phyloP scores from a whole-genome alignment of 2,329 filamentous ascomycete species.

The Monosporascus cannonballus region DNA sequence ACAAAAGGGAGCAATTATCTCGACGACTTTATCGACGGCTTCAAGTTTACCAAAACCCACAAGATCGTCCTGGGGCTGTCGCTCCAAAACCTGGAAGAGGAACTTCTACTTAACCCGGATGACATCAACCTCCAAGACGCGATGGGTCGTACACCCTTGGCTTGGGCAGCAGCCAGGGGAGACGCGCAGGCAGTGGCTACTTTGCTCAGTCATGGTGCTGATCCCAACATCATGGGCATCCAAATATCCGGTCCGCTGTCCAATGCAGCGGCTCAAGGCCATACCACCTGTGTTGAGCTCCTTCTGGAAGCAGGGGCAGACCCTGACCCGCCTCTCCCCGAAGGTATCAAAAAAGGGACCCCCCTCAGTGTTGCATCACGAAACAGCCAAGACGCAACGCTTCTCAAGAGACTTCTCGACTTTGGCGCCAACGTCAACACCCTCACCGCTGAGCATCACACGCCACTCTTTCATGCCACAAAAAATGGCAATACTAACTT shows the following conservation, averaged over 20 bases:
- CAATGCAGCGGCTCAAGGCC: constrained; percentile 14
- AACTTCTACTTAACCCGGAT: constrained; percentile 7
- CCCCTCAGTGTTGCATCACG: constrained; percentile 26
- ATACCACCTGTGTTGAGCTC: constrained; percentile 10
- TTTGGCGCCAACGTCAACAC: constrained; percentile 24
- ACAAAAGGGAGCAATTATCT: constrained; percentile 15
- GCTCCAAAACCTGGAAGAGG: constrained; percentile 5
- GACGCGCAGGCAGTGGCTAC: constrained; percentile 9
- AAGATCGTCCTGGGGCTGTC: constrained; percentile 12
- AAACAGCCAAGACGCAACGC: constrained; percentile 20
- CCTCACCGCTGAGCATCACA: constrained; percentile 23
- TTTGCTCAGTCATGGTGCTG: constrained; percentile 6
- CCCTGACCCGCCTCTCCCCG: constrained; percentile 20
- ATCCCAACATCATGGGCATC: constrained; percentile 16
- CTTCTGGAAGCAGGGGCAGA: constrained; percentile 16
- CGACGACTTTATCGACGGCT: constrained; percentile 14
- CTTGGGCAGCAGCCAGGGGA: constrained; percentile 15
- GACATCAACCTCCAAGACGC: constrained; percentile 10
- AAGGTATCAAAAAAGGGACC: constrained; percentile 20
- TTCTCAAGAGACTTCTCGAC: constrained; percentile 25
- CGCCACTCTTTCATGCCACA: constrained; percentile 25
- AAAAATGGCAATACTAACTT: constrained; percentile 23
- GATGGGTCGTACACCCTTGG: constrained; percentile 14
- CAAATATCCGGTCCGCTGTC: constrained; percentile 14
- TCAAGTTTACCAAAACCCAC: constrained; percentile 11